Conservation (phyloP, 2,329 filamentous ascomycete genomes). For the Penicillium sp. region DNA sequence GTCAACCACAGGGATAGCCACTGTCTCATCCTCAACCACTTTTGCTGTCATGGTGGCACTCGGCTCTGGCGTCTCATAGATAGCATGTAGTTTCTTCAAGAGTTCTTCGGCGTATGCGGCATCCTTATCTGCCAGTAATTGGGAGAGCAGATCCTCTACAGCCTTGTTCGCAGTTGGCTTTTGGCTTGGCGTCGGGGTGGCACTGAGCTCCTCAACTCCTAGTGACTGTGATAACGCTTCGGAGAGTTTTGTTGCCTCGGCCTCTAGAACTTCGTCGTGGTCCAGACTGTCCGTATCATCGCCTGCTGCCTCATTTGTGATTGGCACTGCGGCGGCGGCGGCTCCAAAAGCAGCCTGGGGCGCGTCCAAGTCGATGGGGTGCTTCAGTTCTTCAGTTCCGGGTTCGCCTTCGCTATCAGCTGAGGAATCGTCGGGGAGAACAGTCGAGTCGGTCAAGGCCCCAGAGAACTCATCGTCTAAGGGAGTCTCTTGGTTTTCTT, state of each 20-base stretch:
- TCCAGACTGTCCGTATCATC: slow-evolving; percentile 4
- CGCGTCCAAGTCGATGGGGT: not conserved
- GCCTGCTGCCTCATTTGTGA: slow-evolving; percentile 43
- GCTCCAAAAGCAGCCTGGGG: slow-evolving; percentile 53
- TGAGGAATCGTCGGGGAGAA: not conserved
- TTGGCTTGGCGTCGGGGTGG: not conserved
- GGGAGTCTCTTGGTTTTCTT: not conserved
- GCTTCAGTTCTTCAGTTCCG: not conserved
- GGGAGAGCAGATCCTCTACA: slow-evolving; percentile 13
- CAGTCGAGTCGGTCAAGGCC: not conserved
- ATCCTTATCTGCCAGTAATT: slow-evolving; percentile 74
- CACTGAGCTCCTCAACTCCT: not conserved
- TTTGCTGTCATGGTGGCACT: slow-evolving; percentile 53
- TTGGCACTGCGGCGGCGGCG: slow-evolving; percentile 55
- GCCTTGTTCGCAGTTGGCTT: not conserved
- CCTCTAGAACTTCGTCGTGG: slow-evolving; percentile 2
- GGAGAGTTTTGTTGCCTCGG: slow-evolving; percentile 11
- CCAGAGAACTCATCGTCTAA: not conserved
- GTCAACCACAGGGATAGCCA: slow-evolving; percentile 38
- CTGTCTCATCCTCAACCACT: slow-evolving; percentile 50
- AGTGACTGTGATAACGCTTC: not conserved
- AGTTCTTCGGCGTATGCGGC: slow-evolving; percentile 82
- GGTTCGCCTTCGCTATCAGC: not conserved
- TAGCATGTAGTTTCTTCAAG: slow-evolving; percentile 71
- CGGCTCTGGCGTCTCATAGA: slow-evolving; percentile 68